Percentiles rank a stretch among this genome's conserved stretches.
Conservation (phyloP, 441 rosid genomes). For the Pelargonium fulgidum region DNA sequence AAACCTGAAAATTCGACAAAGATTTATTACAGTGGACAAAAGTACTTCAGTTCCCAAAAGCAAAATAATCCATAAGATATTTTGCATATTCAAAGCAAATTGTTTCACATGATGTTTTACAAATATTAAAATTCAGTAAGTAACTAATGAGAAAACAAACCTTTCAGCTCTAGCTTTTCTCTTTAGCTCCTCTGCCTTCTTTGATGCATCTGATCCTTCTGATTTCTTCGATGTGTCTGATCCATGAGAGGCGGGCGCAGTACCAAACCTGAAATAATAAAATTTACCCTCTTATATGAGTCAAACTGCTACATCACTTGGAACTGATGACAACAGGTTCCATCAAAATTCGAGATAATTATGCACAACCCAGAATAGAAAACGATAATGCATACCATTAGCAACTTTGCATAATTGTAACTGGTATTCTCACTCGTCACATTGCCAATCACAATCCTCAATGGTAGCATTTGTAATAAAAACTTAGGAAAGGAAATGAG, state of each 20-base stretch:
- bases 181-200: conserved; percentile 56
- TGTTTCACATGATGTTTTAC: background rate
- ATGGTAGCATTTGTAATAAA: too few species aligned
- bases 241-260: conserved; percentile 28
- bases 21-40: conserved; percentile 7
- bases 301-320: conserved; percentile 9
- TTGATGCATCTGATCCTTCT: background rate
- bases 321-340: too few species aligned
- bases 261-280: conserved; percentile 47
- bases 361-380: too few species aligned
- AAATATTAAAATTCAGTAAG: conserved; percentile 10
- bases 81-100: background rate
- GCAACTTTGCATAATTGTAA: too few species aligned
- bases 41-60: background rate
- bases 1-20: conserved; percentile 38
- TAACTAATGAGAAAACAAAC: conserved; percentile 25
- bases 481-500: too few species aligned
- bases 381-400: too few species aligned
- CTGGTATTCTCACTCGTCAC: too few species aligned
- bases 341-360: too few species aligned
- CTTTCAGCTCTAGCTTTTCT: conserved; percentile 94
- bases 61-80: conserved; percentile 7
- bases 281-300: background rate
- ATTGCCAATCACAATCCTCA: too few species aligned
- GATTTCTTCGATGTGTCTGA: conserved; percentile 30